Base-by-base conservation (phyloP, 176 grass and related monocot species). In the Musa schizocarpa region DNA sequence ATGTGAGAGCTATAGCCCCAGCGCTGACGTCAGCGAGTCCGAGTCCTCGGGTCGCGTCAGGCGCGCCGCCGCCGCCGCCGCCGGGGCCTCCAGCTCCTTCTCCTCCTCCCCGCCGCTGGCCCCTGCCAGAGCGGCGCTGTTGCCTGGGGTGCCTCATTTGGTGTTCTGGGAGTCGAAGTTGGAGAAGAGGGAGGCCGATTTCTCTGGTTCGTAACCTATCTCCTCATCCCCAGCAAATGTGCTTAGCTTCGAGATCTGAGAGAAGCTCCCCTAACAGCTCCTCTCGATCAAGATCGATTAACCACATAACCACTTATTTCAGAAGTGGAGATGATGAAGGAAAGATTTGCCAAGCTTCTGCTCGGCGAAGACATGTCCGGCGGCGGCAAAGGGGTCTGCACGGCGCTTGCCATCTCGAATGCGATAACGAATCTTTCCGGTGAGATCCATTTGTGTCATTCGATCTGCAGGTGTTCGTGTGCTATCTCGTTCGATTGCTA, bases 261-360 rank as follows among this genome's bases (percentile, higher is more conserved):
- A 61, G 57, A 17, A 20, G 7, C 16, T 59, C 0, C 3, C 17
- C 57, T 19, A 7, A 20, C 13, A 59, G 17, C n/a, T 61, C 57
- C n/a, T 61, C 57, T 61, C 9, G 1, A 4, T 61, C 16, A n/a
- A 61, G 16, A 61, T 61, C n/a, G 57, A n/a, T 61, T 61, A 14
- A 61, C 57, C 14, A 17, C 4, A n/a, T 61, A 7, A 61, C 65
- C 24, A 14, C 9, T 68, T 24, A 34, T 68, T 67, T 5, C 85
- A 98, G 95, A 94, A 83, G 65, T 91, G 72, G 95, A 98, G 83
- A 94, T 98, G 95, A 98, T 98, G 90, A 98, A 98, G 80, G 95
- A 98, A 84, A 86, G 90, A 29, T 98, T 98, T 86, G 95, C 95
- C 0, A 94, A 98, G 84, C 95, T 98, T 55, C 95, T 98, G 19